Base-by-base conservation (phyloP, 495 filamentous ascomycete species). In the Extremus antarcticus region DNA sequence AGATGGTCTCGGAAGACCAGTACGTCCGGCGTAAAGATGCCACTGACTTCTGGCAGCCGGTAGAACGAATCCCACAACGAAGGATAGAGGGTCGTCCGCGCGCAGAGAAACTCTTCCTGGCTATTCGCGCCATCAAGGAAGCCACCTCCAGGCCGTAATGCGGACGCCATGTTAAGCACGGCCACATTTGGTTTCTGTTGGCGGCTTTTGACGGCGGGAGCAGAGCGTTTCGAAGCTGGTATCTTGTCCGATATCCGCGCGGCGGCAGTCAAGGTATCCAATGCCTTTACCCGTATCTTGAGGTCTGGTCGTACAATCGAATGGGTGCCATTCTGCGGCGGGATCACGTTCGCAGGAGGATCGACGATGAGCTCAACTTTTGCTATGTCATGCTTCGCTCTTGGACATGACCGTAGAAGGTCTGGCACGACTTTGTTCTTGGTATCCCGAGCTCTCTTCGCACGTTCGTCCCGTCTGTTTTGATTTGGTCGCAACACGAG, bases 341-440 rank as follows among this genome's bases (percentile, higher is more conserved):
- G 0, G 25, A 61, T 43, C 20, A 47, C 19, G 16, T 7, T n/a
- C 43, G 50, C 16, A 8, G 25, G 25, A 17, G 71, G 70, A 53
- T 74, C 72, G 21, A 70, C 60, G 43, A 80, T 66, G 25, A 81
- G 63, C 59, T 79, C 72, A 21, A 71, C 70, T 15, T 58, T 66
- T 21, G 75, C 72, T 29, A 77, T 59, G 16, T 77, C 78, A n/a
- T 63, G 66, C 11, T 71, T 66, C 1, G 77, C 78, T 21, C 76
- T 72, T 22, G 72, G 62, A 60, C 75, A 71, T 1, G 70, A 65
- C 4, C 68, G 64, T 0, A 81, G 58, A 11, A 80, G 53, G 8
- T 74, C 67, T 7, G 78, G 79, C 21, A 81, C 70, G 47, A 65
- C 68, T 47, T 73, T 75, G 59, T 77, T 76, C 55, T 78, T 65